Conservation (phyloP, 331 rosid species). For the Arachis monticola region DNA sequence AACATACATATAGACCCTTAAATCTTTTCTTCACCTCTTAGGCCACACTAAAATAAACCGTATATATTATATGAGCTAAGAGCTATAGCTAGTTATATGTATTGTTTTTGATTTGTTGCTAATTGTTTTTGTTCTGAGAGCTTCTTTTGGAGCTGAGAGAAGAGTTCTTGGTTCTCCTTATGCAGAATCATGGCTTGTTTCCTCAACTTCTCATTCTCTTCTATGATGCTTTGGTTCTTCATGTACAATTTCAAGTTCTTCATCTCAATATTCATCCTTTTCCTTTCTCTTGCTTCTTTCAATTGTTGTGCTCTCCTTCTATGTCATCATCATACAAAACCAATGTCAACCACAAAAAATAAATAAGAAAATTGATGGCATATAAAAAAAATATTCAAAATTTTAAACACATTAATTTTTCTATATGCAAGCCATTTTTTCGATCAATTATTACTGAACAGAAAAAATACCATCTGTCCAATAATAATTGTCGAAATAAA, state of each 20-base stretch:
- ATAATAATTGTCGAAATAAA: not conserved
- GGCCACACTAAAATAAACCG: constrained; percentile 31
- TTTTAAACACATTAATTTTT: too few relatives aligned
- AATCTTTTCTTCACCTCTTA: constrained; percentile 18
- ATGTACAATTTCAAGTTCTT: constrained; percentile 76
- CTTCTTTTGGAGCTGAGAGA: constrained; percentile 65
- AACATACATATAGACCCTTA: constrained; percentile 27
- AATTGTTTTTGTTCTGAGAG: constrained; percentile 44
- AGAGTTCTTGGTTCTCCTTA: constrained; percentile 77
- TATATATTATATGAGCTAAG: constrained; percentile 4
- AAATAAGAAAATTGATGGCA: not conserved
- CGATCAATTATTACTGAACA: too few relatives aligned
- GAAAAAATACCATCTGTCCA: not conserved
- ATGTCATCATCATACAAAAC: constrained; percentile 31
- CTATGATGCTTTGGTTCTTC: constrained; percentile 73
- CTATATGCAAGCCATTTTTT: too few relatives aligned
- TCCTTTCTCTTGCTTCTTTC: constrained; percentile 47
- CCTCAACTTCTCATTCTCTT: constrained; percentile 81
- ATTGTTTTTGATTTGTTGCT: constrained; percentile 40
- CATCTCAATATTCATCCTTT: constrained; percentile 58
- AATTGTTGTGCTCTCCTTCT: constrained; percentile 57
- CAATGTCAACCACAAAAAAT: constrained; percentile 13
- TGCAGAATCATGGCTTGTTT: constrained; percentile 77
- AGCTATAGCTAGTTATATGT: constrained; percentile 34
- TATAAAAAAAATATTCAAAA: too few relatives aligned